Evolutionary conservation across 2,329 filamentous ascomycete genomes (phyloP), one percentile per base, ranked within the genome.

Genomic region (Xylaria digitata): DNA sequence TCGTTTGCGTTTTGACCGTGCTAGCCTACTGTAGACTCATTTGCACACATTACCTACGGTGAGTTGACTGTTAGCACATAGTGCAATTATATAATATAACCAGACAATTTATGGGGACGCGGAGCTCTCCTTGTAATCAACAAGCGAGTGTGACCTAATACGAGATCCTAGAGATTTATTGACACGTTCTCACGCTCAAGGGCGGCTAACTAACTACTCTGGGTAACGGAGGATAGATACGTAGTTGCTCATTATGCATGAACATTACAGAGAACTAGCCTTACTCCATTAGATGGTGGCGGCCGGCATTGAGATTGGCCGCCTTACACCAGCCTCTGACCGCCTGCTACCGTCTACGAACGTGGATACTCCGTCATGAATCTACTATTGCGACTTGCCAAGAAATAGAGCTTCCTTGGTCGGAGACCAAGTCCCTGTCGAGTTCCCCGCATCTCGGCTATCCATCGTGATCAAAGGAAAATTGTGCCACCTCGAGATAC

Each of bases 261-360:
- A 40, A 59, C 30, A 21, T 42, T 32, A 15, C 54, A 48, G 13
- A 26, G n/a, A 32, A 19, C 37, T 30, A 19, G 15, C 21, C 37
- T 50, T 32, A 5, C 45, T 50, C 21, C 23, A 40, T 50, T 63
- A 4, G 50, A 46, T 26, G 15, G 8, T 37, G 46, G 46, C 26
- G 46, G 46, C 37, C 37, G 48, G 58, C 48, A 52, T 40, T 54
- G 19, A 45, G 23, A 54, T 61, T 11, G 21, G 9, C 23, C 3
- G n/a, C 7, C 43, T 58, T 37, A 23, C 26, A 21, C 11, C 26
- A 23, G 13, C 21, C 9, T 26, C 9, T 2, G 11, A 26, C 21
- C 8, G 15, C 21, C 45, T 48, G 23, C n/a, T n/a, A 48, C 45
- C 19, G 23, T n/a, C 21, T 23, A 48, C 6, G 19, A 21, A 19